phyloP scores from a whole-genome alignment of 495 filamentous ascomycete species.

The Penicillium antarcticum region DNA sequence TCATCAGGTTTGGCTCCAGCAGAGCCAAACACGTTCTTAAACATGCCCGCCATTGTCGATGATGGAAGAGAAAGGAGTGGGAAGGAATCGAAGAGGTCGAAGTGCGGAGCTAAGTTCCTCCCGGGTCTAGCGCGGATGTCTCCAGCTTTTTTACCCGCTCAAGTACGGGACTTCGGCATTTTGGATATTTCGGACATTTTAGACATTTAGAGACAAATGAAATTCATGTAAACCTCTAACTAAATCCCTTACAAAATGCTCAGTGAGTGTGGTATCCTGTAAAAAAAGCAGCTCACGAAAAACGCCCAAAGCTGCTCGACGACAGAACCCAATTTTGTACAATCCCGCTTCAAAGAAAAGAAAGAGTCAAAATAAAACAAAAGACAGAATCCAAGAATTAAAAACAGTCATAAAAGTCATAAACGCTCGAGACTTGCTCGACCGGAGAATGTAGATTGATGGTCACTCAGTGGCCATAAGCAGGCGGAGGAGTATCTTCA shows the following conservation, averaged over 20 bases:
- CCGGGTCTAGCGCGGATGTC: slow-evolving; percentile 23
- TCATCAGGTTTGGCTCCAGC: slow-evolving; percentile 56
- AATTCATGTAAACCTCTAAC: slow-evolving; percentile 5
- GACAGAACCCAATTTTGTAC: slow-evolving; percentile 22
- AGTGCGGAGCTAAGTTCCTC: slow-evolving; percentile 27
- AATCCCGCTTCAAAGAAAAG: slow-evolving; percentile 24
- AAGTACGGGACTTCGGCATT: neutral
- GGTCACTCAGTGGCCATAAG: slow-evolving; percentile 42
- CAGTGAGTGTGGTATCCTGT: slow-evolving; percentile 28
- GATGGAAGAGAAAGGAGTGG: slow-evolving; percentile 29
- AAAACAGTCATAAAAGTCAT: slow-evolving; percentile 37
- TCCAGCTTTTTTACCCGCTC: slow-evolving; percentile 18
- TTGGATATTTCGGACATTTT: neutral
- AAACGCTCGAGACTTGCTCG: slow-evolving; percentile 27
- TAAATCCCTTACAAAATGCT: slow-evolving; percentile 9
- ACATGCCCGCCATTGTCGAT: slow-evolving; percentile 59
- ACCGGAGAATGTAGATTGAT: slow-evolving; percentile 11
- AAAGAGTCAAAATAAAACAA: slow-evolving; percentile 13
- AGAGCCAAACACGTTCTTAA: slow-evolving; percentile 65
- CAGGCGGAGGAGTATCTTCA: slow-evolving; percentile 43
- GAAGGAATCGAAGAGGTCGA: slow-evolving; percentile 18
- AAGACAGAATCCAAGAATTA: slow-evolving; percentile 9
- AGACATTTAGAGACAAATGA: neutral
- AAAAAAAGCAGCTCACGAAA: slow-evolving; percentile 15
- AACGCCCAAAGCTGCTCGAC: slow-evolving; percentile 16